Percentiles rank a stretch among this genome's conserved stretches.
Conservation (phyloP, 2,329 filamentous ascomycete species). For the Achaetomium macrosporum region DNA sequence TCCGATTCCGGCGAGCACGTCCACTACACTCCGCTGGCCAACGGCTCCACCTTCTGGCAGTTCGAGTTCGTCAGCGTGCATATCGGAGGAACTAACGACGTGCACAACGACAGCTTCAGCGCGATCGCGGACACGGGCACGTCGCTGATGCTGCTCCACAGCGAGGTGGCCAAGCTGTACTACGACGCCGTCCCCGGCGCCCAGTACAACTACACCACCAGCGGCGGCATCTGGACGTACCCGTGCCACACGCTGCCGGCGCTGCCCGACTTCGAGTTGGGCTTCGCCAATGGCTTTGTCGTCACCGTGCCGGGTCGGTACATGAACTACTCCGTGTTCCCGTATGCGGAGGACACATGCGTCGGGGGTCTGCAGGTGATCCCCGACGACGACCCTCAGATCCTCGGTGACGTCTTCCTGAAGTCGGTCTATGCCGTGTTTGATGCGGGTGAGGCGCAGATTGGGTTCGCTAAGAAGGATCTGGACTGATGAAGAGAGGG, state of each 20-base stretch:
- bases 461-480: conserved; percentile 44
- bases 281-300: conserved; percentile 38
- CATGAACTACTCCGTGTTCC: conserved; percentile 33
- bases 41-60: conserved; percentile 34
- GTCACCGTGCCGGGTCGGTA: conserved; percentile 43
- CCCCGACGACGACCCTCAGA: conserved; percentile 41
- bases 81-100: conserved; percentile 27
- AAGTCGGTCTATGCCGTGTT: conserved; percentile 74
- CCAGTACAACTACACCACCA: conserved; percentile 36
- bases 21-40: neutral
- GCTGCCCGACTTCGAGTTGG: conserved; percentile 48
- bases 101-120: conserved; percentile 35
- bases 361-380: conserved; percentile 68
- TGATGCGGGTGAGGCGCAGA: conserved; percentile 44
- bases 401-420: conserved; percentile 74
- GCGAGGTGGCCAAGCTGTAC: conserved; percentile 52
- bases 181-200: conserved; percentile 51
- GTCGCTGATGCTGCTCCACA: conserved; percentile 56
- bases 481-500: conserved; percentile 22
- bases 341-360: conserved; percentile 46
- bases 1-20: conserved; percentile 36
- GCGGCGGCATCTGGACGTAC: conserved; percentile 45
- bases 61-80: conserved; percentile 33
- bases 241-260: conserved; percentile 36
- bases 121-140: conserved; percentile 66